These are phyloP conservation scores for Aegilops sharonensis DNA, from an alignment of 176 grass and related monocot genomes.

Conservation along the genomic window DNA sequence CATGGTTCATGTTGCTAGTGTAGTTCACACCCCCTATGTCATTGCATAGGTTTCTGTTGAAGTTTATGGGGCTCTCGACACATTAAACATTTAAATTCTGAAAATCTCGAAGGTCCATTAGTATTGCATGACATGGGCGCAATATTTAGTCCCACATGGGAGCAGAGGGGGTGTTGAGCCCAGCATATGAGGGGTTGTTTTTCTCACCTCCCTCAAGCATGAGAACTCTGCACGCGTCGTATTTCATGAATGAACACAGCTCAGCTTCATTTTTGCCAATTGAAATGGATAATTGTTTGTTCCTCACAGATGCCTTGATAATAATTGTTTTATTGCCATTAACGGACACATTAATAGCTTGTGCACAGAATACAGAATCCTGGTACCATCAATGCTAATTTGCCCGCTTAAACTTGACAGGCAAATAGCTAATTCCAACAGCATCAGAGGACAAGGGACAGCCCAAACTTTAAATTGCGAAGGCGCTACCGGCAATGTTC, in stretches of 20 bases:
- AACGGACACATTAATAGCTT: too few relatives aligned
- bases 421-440: slow-evolving; percentile 1
- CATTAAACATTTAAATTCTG: too few relatives aligned
- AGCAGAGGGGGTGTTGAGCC: too few relatives aligned
- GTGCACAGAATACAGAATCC: not conserved
- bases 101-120: too few relatives aligned
- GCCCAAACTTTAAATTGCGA: slow-evolving; percentile 19
- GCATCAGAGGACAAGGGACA: not conserved
- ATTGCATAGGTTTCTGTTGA: too few relatives aligned
- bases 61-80: too few relatives aligned
- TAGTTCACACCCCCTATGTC: too few relatives aligned
- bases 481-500: slow-evolving; percentile 37
- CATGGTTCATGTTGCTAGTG: too few relatives aligned
- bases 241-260: not conserved
- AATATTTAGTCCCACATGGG: too few relatives aligned
- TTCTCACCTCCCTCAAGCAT: not conserved
- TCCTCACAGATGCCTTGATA: too few relatives aligned
- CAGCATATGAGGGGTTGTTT: not conserved
- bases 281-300: not conserved
- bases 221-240: not conserved
- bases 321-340: too few relatives aligned
- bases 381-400: not conserved
- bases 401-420: not conserved
- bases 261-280: not conserved
- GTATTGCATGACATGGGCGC: too few relatives aligned